phyloP scores from a whole-genome alignment of 2,329 filamentous ascomycete species.

The Mycosphaerella sp. region DNA sequence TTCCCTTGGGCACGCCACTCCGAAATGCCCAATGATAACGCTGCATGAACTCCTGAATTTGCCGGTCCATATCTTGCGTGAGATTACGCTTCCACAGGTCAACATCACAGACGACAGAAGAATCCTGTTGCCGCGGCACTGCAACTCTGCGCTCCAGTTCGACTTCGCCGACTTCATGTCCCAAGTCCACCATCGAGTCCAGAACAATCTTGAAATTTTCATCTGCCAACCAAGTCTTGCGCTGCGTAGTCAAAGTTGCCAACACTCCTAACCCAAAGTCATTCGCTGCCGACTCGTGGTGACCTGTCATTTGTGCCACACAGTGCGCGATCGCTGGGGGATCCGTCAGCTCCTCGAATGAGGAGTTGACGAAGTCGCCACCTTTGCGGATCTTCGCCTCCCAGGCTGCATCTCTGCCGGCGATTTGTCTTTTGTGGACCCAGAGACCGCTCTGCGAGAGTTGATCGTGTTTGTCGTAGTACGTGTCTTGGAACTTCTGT shows the following conservation, averaged over 20 bases:
- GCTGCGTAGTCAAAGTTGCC: neutral
- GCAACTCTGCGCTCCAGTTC: neutral
- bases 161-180: neutral
- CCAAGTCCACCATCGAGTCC: slow-evolving; percentile 1
- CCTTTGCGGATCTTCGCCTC: neutral
- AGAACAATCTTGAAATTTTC: neutral
- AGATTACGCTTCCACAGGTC: neutral
- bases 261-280: neutral
- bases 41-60: neutral
- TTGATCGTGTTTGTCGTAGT: neutral
- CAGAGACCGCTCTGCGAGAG: neutral
- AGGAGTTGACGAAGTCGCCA: neutral
- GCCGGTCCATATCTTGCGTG: neutral
- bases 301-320: neutral
- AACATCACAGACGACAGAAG: neutral
- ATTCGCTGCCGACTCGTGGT: neutral
- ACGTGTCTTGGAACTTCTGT: neutral
- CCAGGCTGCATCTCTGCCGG: neutral
- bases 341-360: neutral
- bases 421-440: neutral
- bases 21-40: neutral
- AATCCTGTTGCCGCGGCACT: neutral
- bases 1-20: neutral
- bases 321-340: neutral
- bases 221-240: neutral